Percentiles rank a stretch among this genome's conserved stretches.
Evolutionary conservation across 257 asterid genomes (phyloP).

Genomic region (Gentiana dahurica): DNA sequence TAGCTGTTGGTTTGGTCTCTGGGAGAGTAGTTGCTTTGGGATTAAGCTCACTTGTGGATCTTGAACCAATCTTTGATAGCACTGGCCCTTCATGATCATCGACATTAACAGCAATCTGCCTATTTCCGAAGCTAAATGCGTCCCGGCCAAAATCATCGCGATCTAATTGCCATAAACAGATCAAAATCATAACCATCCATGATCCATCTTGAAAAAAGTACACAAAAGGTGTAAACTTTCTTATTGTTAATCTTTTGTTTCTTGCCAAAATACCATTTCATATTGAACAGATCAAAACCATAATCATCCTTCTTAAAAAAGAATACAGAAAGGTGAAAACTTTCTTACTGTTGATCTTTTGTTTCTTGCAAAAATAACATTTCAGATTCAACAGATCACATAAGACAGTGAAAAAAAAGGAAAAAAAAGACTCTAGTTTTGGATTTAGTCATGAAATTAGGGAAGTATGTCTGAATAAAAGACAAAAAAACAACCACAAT

Average conservation of each 20-base stretch:
- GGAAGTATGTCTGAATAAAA: conserved; percentile 25
- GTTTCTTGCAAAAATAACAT: too few species aligned
- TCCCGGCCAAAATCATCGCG: conserved; percentile 77
- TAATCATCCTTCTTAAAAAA: too few species aligned
- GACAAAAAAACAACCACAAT: conserved; percentile 36
- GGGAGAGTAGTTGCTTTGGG: conserved; percentile 33
- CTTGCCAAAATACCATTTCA: too few species aligned
- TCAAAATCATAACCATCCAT: not conserved
- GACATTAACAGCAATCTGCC: conserved; percentile 17
- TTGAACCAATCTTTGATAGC: conserved; percentile 74
- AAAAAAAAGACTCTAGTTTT: too few species aligned
- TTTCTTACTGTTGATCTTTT: too few species aligned
- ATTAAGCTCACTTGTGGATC: conserved; percentile 79
- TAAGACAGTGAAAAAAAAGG: too few species aligned
- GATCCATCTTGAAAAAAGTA: not conserved
- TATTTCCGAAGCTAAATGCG: conserved; percentile 36
- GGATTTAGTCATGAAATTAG: too few species aligned
- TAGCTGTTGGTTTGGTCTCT: conserved; percentile 23
- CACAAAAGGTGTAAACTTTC: not conserved
- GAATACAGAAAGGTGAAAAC: too few species aligned
- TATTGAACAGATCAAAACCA: not conserved
- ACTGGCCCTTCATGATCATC: conserved; percentile 41
- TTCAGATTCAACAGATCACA: too few species aligned
- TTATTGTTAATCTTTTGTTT: too few species aligned
- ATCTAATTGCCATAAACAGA: conserved; percentile 24